Evolutionary conservation across 1,284 basidiomycete genomes (phyloP).

Genomic region (Ustilago curta): DNA sequence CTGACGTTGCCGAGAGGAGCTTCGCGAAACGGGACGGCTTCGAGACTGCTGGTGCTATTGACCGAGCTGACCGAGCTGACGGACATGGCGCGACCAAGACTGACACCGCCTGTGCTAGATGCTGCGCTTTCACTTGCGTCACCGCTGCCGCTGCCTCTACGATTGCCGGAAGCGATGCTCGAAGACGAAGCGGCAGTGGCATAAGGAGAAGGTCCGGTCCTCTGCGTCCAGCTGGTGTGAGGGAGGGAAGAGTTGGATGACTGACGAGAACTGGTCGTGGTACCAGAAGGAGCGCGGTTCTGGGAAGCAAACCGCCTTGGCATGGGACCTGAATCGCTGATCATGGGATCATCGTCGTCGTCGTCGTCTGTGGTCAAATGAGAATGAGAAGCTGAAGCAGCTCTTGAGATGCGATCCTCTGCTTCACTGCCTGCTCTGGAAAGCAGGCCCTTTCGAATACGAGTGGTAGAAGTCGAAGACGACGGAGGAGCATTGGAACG

Average conservation of each 20-base stretch:
- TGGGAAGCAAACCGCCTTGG: constrained; percentile 52
- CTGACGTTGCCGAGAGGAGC: constrained; percentile 65
- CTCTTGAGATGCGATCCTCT: constrained; percentile 32
- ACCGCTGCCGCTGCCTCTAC: constrained; percentile 36
- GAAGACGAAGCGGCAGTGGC: constrained; percentile 16
- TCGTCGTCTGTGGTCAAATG: constrained; percentile 51
- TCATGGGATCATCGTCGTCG: constrained; percentile 43
- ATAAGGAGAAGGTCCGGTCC: background rate
- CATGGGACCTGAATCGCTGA: constrained; percentile 55
- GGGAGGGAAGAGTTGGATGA: constrained; percentile 41
- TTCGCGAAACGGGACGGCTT: constrained; percentile 65
- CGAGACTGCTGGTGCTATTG: constrained; percentile 66
- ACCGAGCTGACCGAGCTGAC: constrained; percentile 64
- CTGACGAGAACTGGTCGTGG: constrained; percentile 24
- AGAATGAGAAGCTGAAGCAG: constrained; percentile 19
- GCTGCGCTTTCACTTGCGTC: constrained; percentile 47
- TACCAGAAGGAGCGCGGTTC: constrained; percentile 12
- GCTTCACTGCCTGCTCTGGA: constrained; percentile 48
- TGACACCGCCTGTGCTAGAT: constrained; percentile 32
- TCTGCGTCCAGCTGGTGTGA: constrained; percentile 11
- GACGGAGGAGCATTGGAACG: constrained; percentile 39
- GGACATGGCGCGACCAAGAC: constrained; percentile 63
- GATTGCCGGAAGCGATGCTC: constrained; percentile 36
- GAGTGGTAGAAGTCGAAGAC: constrained; percentile 38
- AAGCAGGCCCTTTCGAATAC: constrained; percentile 48